Evolutionary conservation across 345 rosid species (phyloP), one percentile per base, ranked within the genome.

Genomic region (Rhizophora mangle): DNA sequence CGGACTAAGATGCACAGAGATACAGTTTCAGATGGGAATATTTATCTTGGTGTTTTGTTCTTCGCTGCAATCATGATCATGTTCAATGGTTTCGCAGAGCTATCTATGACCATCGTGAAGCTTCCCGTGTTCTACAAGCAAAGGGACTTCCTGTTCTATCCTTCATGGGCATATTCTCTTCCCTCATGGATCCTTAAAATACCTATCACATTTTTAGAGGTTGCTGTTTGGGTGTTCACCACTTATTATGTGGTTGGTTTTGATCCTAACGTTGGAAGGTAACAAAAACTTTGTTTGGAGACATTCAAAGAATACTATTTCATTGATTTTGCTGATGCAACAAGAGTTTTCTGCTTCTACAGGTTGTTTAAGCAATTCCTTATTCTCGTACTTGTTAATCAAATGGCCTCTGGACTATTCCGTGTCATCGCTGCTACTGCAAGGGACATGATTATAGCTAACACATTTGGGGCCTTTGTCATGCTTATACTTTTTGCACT

Each of bases 111-210:
- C 56, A 83, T 93, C 59, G 83, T 78, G 54, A 91, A 83, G 74
- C 98, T 93, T 81, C 92, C 96, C 7, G 86, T 90, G 67, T 93
- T 93, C 64, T 93, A 84, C 88, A 92, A 90, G 78, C 95, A 90
- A 78, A 80, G 96, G 75, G 96, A 87, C 68, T 82, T 84, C 16
- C 81, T 76, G 37, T 93, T 90, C 84, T 90, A 72, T 76, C 96
- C 98, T 55, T 20, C 96, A 3, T 93, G 98, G 98, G 84, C 86
- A 4, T 90, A 85, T 75, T 81, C 93, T 73, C 74, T 93, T 47
- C 96, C 98, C 19, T 43, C 89, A 58, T 93, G 98, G 96, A 84
- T 93, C 63, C 85, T 88, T 47, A 87, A 88, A 79, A 83, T 88
- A 64, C 98, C 98, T 11, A 68, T 88, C 67, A 67, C 93, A 43